Percentiles rank a stretch among this genome's conserved stretches.
phyloP scores from a whole-genome alignment of 2,329 filamentous ascomycete species.

The Colletotrichum liaoningense region DNA sequence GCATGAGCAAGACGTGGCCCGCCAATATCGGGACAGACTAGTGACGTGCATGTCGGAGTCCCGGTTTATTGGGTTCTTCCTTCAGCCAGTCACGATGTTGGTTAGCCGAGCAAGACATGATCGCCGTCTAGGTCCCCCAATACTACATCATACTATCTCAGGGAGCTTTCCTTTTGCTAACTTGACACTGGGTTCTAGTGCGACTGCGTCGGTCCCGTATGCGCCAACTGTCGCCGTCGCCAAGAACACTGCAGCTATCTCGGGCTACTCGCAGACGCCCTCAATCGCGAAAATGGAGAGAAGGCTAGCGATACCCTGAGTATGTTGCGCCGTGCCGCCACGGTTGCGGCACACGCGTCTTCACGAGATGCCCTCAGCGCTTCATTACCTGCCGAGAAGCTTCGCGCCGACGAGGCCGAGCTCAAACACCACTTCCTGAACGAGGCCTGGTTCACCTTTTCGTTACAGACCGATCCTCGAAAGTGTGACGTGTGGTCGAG shows the following conservation, averaged over 20 bases:
- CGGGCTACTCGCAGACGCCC: slow-evolving; percentile 30
- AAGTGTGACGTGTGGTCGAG: slow-evolving; percentile 37
- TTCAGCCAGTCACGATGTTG: background rate
- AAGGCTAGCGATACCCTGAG: slow-evolving; percentile 20
- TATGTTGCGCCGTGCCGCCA: slow-evolving; percentile 33
- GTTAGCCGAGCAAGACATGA: slow-evolving; percentile 12
- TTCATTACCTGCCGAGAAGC: slow-evolving; percentile 33
- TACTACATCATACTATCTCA: background rate
- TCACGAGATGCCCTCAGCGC: slow-evolving; percentile 29
- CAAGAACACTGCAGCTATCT: slow-evolving; percentile 37
- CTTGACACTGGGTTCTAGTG: slow-evolving; percentile 9
- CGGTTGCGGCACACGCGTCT: slow-evolving; percentile 32
- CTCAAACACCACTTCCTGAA: slow-evolving; percentile 36
- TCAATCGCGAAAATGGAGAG: slow-evolving; percentile 33
- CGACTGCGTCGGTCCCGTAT: slow-evolving; percentile 35
- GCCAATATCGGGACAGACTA: background rate
- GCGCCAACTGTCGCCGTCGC: slow-evolving; percentile 33
- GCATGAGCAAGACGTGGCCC: background rate
- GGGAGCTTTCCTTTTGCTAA: background rate
- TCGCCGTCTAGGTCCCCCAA: background rate
- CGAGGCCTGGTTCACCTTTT: slow-evolving; percentile 36
- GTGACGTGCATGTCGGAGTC: background rate
- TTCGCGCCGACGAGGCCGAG: slow-evolving; percentile 34
- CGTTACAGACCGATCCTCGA: slow-evolving; percentile 24
- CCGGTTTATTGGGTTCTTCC: background rate